A percentile compares a stretch with the other conserved stretches of the same genome.
Conservation (phyloP, 2,329 filamentous ascomycete genomes). For the Aspergillus amoenus region DNA sequence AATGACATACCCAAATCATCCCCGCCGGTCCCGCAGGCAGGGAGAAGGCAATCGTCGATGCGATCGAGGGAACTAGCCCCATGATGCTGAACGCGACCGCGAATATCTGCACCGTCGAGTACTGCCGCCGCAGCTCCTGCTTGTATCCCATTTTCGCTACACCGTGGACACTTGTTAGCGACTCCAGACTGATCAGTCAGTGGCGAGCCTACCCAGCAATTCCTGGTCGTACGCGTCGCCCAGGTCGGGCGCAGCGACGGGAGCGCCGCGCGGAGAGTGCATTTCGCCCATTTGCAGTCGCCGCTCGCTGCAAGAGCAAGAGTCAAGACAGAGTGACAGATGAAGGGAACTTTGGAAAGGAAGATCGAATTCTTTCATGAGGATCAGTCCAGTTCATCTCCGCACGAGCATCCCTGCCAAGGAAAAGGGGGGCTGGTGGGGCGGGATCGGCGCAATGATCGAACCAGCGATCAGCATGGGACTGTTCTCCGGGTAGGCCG, state of each 20-base stretch:
- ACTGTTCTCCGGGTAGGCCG: background rate
- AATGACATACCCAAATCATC: conserved; percentile 55
- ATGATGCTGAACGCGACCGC: conserved; percentile 62
- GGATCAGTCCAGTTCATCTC: too few species aligned
- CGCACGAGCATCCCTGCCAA: too few species aligned
- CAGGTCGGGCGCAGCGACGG: background rate
- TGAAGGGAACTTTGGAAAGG: background rate
- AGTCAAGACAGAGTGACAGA: background rate
- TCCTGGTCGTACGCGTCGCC: background rate
- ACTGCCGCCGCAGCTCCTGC: conserved; percentile 62
- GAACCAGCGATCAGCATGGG: background rate
- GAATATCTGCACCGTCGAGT: conserved; percentile 63
- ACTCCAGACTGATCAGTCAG: too few species aligned
- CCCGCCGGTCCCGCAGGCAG: conserved; percentile 60
- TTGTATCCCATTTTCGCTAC: conserved; percentile 48
- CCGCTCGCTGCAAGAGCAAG: too few species aligned
- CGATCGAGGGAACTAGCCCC: conserved; percentile 61
- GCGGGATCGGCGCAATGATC: background rate
- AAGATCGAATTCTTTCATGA: background rate
- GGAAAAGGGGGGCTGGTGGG: too few species aligned
- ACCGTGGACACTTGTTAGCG: background rate
- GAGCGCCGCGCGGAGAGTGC: background rate
- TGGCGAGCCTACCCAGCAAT: background rate
- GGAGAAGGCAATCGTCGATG: conserved; percentile 59
- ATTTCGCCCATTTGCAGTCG: background rate